Base-by-base conservation (phyloP, 805 yeast species). In the Yamadazyma ubonensis region DNA sequence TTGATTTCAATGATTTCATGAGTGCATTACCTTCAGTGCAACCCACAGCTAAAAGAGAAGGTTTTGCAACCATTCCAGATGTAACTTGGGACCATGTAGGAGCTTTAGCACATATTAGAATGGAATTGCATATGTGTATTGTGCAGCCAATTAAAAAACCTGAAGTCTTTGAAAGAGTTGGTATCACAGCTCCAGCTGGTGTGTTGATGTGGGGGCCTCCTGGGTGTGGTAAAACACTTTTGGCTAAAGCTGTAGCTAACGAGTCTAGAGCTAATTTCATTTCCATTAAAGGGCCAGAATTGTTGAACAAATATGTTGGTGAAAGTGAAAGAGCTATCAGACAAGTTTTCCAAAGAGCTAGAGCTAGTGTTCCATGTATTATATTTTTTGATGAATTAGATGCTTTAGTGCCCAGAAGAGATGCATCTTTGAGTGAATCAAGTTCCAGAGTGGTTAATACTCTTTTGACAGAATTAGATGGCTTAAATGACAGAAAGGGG, bases 171-270 rank as follows among this genome's bases (percentile, higher is more conserved):
- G 81, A 79, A 47, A 79, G 81, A 43, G 97, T 90, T 8, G 99
- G 99, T 61, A 90, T 93, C 30, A 79, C 88, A 39, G 96, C 97
- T 0, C 98, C 98, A 2, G 89, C 96, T 0, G 99, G 99, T 42
- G 99, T 93, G 1, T 66, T 93, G 18, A 76, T 93, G 72, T 93
- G 99, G 99, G 99, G 99, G 0, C 99, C 99, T 1, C 99, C 99
- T 3, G 99, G 99, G 26, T 93, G 98, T 67, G 99, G 99, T 74
- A 93, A 93, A 58, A 93, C 99, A 0, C 70, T 93, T 36, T 70
- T 93, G 20, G 98, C 98, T 1, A 93, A 93, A 55, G 99, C 99
- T 2, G 98, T 93, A 2, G 99, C 99, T 8, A 91, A 91, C 58
- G 98, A 93, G 62, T 88, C 96, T 0, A 76, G 95, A 38, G 98